Conservation (phyloP, 768 basidiomycete genomes). For the Leucosporidium creatinivorum region DNA sequence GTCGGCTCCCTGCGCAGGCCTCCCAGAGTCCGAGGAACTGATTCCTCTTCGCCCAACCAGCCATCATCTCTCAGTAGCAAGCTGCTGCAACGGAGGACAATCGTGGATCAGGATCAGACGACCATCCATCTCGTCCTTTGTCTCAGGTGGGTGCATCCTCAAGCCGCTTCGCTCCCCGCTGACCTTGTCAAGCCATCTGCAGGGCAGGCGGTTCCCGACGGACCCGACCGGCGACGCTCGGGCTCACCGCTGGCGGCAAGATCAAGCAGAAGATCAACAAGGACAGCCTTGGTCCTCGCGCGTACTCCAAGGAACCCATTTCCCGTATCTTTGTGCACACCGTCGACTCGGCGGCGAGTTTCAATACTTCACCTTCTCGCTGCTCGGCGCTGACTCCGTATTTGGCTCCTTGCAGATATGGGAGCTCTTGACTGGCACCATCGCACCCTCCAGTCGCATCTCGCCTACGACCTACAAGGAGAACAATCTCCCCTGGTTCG, state of each 20-base stretch:
- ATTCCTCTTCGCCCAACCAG: no score
- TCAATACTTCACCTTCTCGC: neutral
- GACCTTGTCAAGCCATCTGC: no score
- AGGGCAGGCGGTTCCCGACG: neutral
- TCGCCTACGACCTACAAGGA: neutral
- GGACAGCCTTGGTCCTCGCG: neutral
- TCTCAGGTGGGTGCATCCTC: constrained; percentile 14
- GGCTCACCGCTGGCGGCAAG: neutral
- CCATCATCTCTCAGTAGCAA: no score
- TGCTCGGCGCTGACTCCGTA: neutral
- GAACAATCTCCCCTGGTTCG: constrained; percentile 3
- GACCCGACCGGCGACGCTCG: neutral
- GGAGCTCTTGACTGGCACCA: neutral
- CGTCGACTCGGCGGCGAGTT: neutral
- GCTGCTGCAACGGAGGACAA: no score
- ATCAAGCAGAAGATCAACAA: neutral
- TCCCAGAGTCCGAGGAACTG: no score
- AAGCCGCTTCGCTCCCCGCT: no score
- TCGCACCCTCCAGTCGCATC: neutral
- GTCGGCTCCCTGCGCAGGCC: no score
- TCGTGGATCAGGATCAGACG: constrained; percentile 41
- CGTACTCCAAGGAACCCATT: neutral
- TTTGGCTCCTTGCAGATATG: neutral
- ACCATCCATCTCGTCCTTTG: constrained; percentile 37
- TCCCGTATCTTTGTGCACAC: neutral